phyloP scores from a whole-genome alignment of 1,139 yeast genomes.

The Taphrina sp. region DNA sequence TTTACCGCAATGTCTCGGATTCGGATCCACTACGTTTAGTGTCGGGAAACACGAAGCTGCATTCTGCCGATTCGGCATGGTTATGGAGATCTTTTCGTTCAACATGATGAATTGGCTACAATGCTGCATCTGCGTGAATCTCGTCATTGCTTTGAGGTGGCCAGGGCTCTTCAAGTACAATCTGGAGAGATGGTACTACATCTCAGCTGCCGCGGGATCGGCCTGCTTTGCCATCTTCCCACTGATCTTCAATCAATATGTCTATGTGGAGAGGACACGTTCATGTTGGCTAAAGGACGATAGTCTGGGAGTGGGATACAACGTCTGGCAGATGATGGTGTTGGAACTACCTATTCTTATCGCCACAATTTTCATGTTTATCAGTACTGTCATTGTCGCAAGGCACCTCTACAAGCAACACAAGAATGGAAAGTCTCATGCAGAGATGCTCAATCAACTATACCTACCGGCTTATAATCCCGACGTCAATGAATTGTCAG shows the following conservation, averaged over 20 bases:
- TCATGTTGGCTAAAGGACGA: slow-evolving; percentile 25
- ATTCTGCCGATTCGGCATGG: slow-evolving; percentile 26
- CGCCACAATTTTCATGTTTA: slow-evolving; percentile 22
- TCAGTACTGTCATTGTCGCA: slow-evolving; percentile 16
- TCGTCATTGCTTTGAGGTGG: slow-evolving; percentile 19
- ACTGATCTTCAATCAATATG: slow-evolving; percentile 11
- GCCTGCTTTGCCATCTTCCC: slow-evolving; percentile 9
- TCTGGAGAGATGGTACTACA: slow-evolving; percentile 3
- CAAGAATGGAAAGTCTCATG: background rate
- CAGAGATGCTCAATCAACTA: slow-evolving; percentile 23
- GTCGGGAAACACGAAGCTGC: slow-evolving; percentile 8
- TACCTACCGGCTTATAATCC: slow-evolving; percentile 15
- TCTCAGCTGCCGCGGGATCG: slow-evolving; percentile 1
- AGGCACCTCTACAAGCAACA: slow-evolving; percentile 5
- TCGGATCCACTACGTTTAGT: slow-evolving; percentile 6
- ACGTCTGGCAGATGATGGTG: slow-evolving; percentile 23
- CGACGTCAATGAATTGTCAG: slow-evolving; percentile 4
- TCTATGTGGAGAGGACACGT: slow-evolving; percentile 2
- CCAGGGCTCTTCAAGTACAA: slow-evolving; percentile 5
- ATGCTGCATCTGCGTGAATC: slow-evolving; percentile 27
- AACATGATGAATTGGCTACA: slow-evolving; percentile 25
- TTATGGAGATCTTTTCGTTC: slow-evolving; percentile 9
- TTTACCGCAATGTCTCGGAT: slow-evolving; percentile 14
- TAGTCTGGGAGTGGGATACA: slow-evolving; percentile 5
- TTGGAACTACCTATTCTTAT: slow-evolving; percentile 20